Conservation (phyloP, 257 asterid genomes). For the Pogostemon cablin region DNA sequence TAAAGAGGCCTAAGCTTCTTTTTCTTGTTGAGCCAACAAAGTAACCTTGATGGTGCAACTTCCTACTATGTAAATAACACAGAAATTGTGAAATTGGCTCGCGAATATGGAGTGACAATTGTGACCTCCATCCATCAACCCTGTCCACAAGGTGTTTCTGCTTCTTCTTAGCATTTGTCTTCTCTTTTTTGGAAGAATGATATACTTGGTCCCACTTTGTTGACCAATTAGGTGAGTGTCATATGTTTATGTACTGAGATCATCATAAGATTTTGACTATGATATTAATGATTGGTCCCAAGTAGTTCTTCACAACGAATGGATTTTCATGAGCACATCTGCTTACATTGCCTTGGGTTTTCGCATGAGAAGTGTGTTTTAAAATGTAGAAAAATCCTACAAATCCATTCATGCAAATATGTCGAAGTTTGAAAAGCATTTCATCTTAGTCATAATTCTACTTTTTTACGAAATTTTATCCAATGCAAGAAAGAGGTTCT, state of each 20-base stretch:
- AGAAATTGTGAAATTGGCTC: slow-evolving; percentile 46
- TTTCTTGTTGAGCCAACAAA: slow-evolving; percentile 72
- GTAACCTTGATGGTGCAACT: slow-evolving; percentile 74
- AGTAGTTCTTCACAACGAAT: slow-evolving; percentile 52
- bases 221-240: slow-evolving; percentile 47
- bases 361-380: slow-evolving; percentile 59
- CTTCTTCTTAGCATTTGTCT: slow-evolving; percentile 58
- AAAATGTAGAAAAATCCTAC: slow-evolving; percentile 41
- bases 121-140: slow-evolving; percentile 63
- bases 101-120: slow-evolving; percentile 56
- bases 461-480: background rate
- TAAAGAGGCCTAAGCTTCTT: slow-evolving; percentile 62
- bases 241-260: background rate
- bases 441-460: background rate
- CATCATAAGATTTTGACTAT: background rate
- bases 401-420: slow-evolving; percentile 43
- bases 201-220: slow-evolving; percentile 52
- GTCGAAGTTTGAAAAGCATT: background rate
- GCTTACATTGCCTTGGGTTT: slow-evolving; percentile 51
- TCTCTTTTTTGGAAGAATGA: slow-evolving; percentile 50
- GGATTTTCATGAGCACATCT: slow-evolving; percentile 49
- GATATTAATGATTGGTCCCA: background rate
- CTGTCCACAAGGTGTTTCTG: slow-evolving; percentile 46
- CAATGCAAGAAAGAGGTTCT: slow-evolving; percentile 45
- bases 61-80: slow-evolving; percentile 45